Base-by-base conservation (phyloP, 1,284 basidiomycete species). In the Cryptococcus hybrid region DNA sequence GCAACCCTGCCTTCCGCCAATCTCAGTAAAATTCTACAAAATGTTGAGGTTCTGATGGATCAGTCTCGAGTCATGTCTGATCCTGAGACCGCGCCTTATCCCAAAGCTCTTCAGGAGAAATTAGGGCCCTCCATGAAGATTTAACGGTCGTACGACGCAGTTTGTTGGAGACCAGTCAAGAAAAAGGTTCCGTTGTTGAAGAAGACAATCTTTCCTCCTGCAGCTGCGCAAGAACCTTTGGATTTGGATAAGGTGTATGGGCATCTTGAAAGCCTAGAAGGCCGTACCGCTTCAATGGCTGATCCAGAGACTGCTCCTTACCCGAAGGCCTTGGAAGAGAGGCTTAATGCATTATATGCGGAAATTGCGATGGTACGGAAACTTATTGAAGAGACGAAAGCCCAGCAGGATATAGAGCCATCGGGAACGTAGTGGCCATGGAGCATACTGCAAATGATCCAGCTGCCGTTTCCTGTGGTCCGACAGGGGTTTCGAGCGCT, bases 251-350 rank as follows among this genome's bases (percentile, higher is more conserved):
- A 15, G 40, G 37, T 51, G 18, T 40, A 18, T 15, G 30, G n/a
- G 30, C 49, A 51, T 36, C 49, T 51, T 15, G 37, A 51, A 36
- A 38, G 12, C 36, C 36, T 51, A 7, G 37, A 39, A 38, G 39
- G 37, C 12, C 49, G 49, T 15, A 51, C 49, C 7, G 18, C 37
- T 9, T 11, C 39, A 6, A 24, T 51, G 11, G 24, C 36, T 11
- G 39, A 51, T 40, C 38, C 49, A 43, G 47, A 50, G 18, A 43
- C 24, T 37, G 37, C 38, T 37, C n/a, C 38, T n/a, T 44, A 46
- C n/a, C 51, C 51, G 13, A 34, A 44, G n/a, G 51, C 43, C 12
- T 13, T 44, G 30, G 51, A 53, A 11, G 8, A 45, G 38, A 53
- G 50, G 50, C 9, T 18, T 8, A 5, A 12, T 24, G 34, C 6